Base-by-base conservation (phyloP, 2,329 filamentous ascomycete genomes). In the Talaromyces funiculosus region DNA sequence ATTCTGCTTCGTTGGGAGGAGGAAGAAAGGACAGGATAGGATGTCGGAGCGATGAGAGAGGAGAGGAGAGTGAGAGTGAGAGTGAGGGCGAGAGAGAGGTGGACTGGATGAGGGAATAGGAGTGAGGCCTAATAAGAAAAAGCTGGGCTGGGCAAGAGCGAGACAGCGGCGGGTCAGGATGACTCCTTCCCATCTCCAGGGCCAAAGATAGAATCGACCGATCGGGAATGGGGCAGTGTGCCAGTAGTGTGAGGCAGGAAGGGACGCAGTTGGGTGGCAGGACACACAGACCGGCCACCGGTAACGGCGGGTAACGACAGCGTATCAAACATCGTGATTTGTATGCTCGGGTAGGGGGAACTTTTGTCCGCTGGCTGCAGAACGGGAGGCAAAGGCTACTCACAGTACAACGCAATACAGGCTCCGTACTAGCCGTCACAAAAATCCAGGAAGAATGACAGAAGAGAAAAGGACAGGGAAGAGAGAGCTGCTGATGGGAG, bases 171-270 rank as follows among this genome's bases (percentile, higher is more conserved):
- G 40, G 55, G 56, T 56, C 12, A 20, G 57, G 22, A 38, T 54
- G 31, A 63, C 61, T 60, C 62, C 49, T 35, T 31, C 26, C 43
- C 43, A 47, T 65, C 61, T 60, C 58, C 49, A 51, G 61, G 49
- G 62, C 42, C 62, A 63, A 63, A 67, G 61, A 64, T 65, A 68
- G 63, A 63, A 54, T 35, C 55, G 37, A 40, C 60, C 31, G 45
- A 51, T 38, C 29, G 35, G 56, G 56, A 29, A 51, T 22, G 56
- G 43, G 43, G 35, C 53, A 24, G 26, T 35, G 35, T 22, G 29
- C 7, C 53, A 42, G 42, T 33, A 33, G 31, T 33, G n/a, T 42
- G 31, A 37, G 56, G 60, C 60, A 60, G 29, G 66, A 62, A 65
- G 66, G 62, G 61, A 47, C 56, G 51, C 51, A 33, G 38, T 26